Evolutionary conservation across 129 eudicot genomes (phyloP).

Genomic region (Ambrosia artemisiifolia): DNA sequence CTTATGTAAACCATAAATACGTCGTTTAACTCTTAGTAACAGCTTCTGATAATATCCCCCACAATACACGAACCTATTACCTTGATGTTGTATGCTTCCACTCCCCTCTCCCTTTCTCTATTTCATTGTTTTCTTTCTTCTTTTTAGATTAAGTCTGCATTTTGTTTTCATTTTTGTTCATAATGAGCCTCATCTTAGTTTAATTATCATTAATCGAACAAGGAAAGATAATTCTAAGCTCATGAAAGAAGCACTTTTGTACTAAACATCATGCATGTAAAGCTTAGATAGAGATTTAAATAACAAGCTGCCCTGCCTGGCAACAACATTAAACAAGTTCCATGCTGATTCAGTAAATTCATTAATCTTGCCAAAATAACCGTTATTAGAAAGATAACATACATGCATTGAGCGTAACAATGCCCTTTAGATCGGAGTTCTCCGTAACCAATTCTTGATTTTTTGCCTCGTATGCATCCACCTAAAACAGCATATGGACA

Average conservation of each 20-base stretch:
- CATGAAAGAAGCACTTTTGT: background rate
- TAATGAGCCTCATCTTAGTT: too few relatives aligned
- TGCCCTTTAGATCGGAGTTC: conserved; percentile 89
- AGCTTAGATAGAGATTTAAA: background rate
- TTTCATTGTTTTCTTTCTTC: background rate
- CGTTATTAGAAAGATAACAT: background rate
- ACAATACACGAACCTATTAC: background rate
- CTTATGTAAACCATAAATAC: background rate
- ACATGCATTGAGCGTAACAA: conserved; percentile 96
- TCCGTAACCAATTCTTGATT: conserved; percentile 93
- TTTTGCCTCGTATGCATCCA: conserved; percentile 92
- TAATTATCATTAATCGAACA: too few relatives aligned
- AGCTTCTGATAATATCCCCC: background rate
- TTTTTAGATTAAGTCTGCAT: background rate
- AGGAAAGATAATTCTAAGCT: too few relatives aligned
- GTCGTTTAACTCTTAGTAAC: background rate
- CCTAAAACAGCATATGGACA: conserved; percentile 41
- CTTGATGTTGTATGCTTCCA: background rate
- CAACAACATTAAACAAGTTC: background rate
- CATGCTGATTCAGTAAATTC: background rate
- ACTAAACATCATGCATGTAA: background rate
- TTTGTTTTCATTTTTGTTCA: background rate
- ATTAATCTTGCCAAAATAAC: background rate
- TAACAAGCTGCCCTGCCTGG: background rate
- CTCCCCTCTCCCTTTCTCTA: conserved; percentile 11